Evolutionary conservation across 495 filamentous ascomycete genomes (phyloP).

Genomic region (Beverwykella pulmonaria): DNA sequence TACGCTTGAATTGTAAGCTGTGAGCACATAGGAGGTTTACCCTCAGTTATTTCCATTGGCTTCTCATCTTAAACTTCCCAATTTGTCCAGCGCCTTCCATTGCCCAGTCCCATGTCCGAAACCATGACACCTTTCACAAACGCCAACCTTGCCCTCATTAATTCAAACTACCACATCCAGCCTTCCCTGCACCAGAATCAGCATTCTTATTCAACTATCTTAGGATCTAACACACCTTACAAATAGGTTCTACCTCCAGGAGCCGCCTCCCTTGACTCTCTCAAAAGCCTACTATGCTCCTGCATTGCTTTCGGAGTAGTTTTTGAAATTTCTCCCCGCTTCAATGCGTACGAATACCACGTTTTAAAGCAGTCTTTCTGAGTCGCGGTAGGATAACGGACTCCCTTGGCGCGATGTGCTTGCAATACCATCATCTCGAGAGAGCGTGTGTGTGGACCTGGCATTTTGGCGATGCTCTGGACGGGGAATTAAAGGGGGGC

Average conservation of each 20-base stretch:
- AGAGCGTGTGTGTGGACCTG: slow-evolving; percentile 18
- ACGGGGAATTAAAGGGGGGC: background rate
- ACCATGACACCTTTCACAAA: too few species aligned
- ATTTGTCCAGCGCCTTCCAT: too few species aligned
- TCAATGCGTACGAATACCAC: slow-evolving; percentile 33
- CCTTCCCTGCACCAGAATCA: slow-evolving; percentile 1
- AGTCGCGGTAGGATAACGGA: slow-evolving; percentile 18
- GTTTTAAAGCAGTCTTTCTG: slow-evolving; percentile 33
- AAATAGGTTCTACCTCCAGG: slow-evolving; percentile 31
- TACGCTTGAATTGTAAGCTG: too few species aligned
- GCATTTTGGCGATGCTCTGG: slow-evolving; percentile 9
- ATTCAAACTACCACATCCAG: slow-evolving; percentile 6
- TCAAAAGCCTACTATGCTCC: slow-evolving; percentile 18
- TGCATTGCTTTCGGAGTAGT: slow-evolving; percentile 3
- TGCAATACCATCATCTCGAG: slow-evolving; percentile 27
- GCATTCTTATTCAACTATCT: background rate
- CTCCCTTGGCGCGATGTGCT: slow-evolving; percentile 33
- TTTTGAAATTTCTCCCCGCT: slow-evolving; percentile 19
- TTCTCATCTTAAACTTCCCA: too few species aligned
- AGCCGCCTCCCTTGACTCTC: slow-evolving; percentile 11
- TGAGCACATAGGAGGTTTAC: too few species aligned
- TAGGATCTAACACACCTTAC: slow-evolving; percentile 8
- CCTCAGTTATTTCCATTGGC: too few species aligned
- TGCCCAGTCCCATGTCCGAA: too few species aligned
- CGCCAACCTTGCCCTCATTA: background rate